Conservation (phyloP, 148 eudicot species). For the Oxyria digyna region DNA sequence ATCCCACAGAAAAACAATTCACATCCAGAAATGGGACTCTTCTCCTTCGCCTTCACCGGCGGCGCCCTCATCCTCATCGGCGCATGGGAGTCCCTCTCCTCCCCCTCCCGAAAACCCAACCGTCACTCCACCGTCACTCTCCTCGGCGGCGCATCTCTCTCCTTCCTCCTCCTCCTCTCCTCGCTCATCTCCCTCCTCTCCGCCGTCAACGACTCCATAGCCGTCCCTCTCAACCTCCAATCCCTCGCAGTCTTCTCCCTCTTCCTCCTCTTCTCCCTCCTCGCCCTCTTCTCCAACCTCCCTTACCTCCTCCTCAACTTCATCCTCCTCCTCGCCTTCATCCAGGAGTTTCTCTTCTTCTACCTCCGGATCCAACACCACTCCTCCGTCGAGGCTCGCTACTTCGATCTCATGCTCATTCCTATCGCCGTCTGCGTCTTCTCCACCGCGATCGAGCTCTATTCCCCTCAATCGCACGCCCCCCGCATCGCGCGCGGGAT, state of each 20-base stretch:
- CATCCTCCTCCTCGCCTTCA: constrained; percentile 41
- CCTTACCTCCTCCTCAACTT: constrained; percentile 30
- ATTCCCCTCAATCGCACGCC: constrained; percentile 18
- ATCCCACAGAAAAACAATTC: neutral
- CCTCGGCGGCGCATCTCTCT: constrained; percentile 20
- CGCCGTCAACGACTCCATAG: constrained; percentile 35
- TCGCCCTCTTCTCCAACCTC: constrained; percentile 26
- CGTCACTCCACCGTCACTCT: constrained; percentile 27
- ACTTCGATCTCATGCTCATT: constrained; percentile 46
- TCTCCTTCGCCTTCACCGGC: constrained; percentile 54
- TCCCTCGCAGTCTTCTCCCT: constrained; percentile 42
- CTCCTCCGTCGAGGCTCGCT: constrained; percentile 54
- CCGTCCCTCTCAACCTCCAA: constrained; percentile 34
- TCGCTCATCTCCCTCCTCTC: constrained; percentile 35
- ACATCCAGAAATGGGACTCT: constrained; percentile 37
- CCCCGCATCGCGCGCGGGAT: constrained; percentile 51
- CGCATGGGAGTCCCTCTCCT: constrained; percentile 49
- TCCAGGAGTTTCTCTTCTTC: constrained; percentile 50
- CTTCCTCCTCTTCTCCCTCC: constrained; percentile 35
- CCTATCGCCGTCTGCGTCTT: constrained; percentile 38
- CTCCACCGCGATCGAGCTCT: constrained; percentile 39
- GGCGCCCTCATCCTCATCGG: constrained; percentile 50
- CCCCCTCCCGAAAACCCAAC: neutral
- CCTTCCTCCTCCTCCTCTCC: constrained; percentile 38
- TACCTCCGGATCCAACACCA: constrained; percentile 49